A percentile compares a stretch with the other conserved stretches of the same genome.
These are phyloP conservation scores for Candida easanensis DNA, from an alignment of 805 yeast genomes.

Conservation along the genomic window DNA sequence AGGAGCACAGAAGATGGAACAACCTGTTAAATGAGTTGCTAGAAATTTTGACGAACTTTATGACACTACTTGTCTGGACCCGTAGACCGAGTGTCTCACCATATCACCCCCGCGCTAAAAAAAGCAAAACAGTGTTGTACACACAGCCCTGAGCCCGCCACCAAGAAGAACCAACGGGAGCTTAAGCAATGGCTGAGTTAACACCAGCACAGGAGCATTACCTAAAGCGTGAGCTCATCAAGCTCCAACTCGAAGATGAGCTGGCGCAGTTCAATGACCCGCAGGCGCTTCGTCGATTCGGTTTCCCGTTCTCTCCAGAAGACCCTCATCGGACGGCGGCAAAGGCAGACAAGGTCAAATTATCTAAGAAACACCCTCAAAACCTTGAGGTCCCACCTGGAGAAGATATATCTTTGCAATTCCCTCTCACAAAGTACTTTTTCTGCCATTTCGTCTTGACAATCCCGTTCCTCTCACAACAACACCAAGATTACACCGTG, in stretches of 20 bases:
- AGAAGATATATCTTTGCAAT: constrained; percentile 25
- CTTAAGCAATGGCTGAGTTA: constrained; percentile 25
- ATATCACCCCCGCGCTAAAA: background rate
- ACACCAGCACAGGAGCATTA: constrained; percentile 79
- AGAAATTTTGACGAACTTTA: background rate
- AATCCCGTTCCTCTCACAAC: constrained; percentile 67
- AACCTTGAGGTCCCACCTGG: constrained; percentile 10
- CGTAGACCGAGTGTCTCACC: too few species aligned
- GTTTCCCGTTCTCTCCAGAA: constrained; percentile 64
- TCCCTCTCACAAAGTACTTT: constrained; percentile 70
- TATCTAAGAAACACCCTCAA: background rate
- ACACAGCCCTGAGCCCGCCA: too few species aligned
- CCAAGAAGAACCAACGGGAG: too few species aligned
- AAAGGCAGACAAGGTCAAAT: background rate
- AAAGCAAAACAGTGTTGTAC: constrained; percentile 1
- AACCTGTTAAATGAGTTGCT: background rate
- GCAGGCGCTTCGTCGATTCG: constrained; percentile 64
- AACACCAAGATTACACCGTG: constrained; percentile 42
- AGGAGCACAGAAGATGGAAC: constrained; percentile 5
- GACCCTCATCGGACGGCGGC: constrained; percentile 35
- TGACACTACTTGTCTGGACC: background rate
- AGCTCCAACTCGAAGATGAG: constrained; percentile 60
- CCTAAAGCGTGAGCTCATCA: constrained; percentile 76
- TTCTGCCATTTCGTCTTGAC: constrained; percentile 59
- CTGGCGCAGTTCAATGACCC: constrained; percentile 56